Base-by-base conservation (phyloP, 108 stramenopile species). In the Skeletonema menzelii region DNA sequence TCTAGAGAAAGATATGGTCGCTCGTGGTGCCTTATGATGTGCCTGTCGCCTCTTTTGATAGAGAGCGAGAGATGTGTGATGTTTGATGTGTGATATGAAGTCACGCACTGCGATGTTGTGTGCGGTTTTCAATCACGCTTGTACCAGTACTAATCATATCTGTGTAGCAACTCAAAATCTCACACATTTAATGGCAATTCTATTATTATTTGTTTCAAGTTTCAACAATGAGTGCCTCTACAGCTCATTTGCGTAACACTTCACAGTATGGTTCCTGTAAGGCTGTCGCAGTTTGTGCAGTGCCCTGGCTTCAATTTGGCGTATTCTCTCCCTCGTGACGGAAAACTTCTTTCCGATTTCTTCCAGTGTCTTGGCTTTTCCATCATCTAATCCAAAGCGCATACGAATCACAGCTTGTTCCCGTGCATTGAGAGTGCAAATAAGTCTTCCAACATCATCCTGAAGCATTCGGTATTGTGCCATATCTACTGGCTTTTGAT, bases 361-460 rank as follows among this genome's bases (percentile, higher is more conserved):
- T 73, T 97, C 96, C 63, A 97, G 70, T 12, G 97, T 97, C 75
- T 91, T 94, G 13, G 93, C 69, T 22, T 81, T 85, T 8, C 96
- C 97, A 61, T 97, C 97, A 60, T 96, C 95, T 19, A 99, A 84
- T 35, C 98, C 98, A 76, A 91, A 99, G 30, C 98, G 78, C 96
- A 97, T 91, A 14, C 94, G 85, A 61, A 99, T 91, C 4, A 99
- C 97, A 15, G 92, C 87, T 71, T 95, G 87, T 79, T 98, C 97
- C 24, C 95, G 84, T 22, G 86, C 79, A 79, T 93, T 95, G 35
- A 97, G 79, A 17, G 93, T 94, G 80, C 91, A 90, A 42, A 97
- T 92, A 37, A 94, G 77, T 47, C 90, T 78, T 19, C 79, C 79
- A 38, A 94, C 76, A 59, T 96, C 95, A 67, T 90, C 88, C 69